Evolutionary conservation across 768 basidiomycete genomes (phyloP), one percentile per base, ranked within the genome.

Genomic region (Tricholoma hemisulphureum): DNA sequence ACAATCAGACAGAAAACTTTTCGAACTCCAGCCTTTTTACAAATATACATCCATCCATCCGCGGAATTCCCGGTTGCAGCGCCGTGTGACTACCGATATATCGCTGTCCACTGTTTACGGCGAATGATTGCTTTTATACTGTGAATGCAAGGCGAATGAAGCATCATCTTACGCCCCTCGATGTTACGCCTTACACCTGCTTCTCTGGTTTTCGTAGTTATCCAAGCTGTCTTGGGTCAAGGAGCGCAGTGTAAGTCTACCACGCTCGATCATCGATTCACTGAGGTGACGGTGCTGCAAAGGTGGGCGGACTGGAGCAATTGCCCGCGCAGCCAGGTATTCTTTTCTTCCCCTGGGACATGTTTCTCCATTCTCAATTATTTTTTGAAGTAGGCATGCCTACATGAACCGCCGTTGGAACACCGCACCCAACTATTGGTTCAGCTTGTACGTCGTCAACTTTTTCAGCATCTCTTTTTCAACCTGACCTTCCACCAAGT

Each of bases 351-450:
- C n/a, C n/a, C 29, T 24, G 5, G 52, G 8, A 26, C 13, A 10
- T 52, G 14, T 23, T 26, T 51, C 3, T 28, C 50, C 14, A 39
- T 41, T 37, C 14, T 55, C 20, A 41, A 55, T 35, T 26, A 14
- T n/a, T 34, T 34, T 7, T 8, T 20, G 35, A 23, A 32, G 28
- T 35, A 71, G 66, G 11, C 31, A 55, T 20, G 53, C 61, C 4
- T 75, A 71, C 59, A 66, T 60, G 14, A 74, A 72, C 56, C 65
- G 66, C 52, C 72, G 75, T 73, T 48, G 60, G 67, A 39, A 6
- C 14, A 10, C 21, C 65, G 64, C 2, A 51, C 68, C 69, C 1
- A 80, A 79, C 58, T 83, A 76, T 65, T 84, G 83, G 83, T 85
- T 85, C 64, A 80, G 79, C 67, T 85, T 84, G 81, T 83, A 62